Percentiles rank a stretch among this genome's conserved stretches.
phyloP scores from a whole-genome alignment of 805 yeast genomes.

The Maudiozyma serrabonitensis region DNA sequence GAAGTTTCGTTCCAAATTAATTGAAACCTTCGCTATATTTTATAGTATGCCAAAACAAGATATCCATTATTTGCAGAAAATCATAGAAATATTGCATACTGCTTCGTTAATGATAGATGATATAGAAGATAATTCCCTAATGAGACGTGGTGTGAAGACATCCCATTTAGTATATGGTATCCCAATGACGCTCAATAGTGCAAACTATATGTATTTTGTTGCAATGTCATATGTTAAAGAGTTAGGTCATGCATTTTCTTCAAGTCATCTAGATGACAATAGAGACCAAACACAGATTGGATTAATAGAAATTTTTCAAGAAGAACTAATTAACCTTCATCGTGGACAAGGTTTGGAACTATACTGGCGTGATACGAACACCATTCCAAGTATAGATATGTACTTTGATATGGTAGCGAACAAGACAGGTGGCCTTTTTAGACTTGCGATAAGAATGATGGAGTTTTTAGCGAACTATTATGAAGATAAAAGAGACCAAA shows the following conservation, averaged over 20 bases:
- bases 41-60: constrained; percentile 34
- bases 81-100: constrained; percentile 54
- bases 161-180: constrained; percentile 72
- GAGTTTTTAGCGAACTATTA: constrained; percentile 25
- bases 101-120: constrained; percentile 74
- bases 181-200: constrained; percentile 73
- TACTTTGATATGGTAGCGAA: constrained; percentile 76
- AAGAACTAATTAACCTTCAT: constrained; percentile 74
- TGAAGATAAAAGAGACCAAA: not conserved
- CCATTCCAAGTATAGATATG: constrained; percentile 50
- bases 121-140: constrained; percentile 67
- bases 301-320: constrained; percentile 39
- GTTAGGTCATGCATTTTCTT: not conserved
- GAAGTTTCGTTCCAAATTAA: constrained; percentile 40
- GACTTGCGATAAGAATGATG: constrained; percentile 63
- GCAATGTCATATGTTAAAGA: constrained; percentile 37
- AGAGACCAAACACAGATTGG: constrained; percentile 2
- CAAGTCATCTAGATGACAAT: no score
- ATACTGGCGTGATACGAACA: constrained; percentile 63
- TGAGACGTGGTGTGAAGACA: constrained; percentile 69
- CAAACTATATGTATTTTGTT: constrained; percentile 71
- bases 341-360: constrained; percentile 86
- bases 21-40: constrained; percentile 45
- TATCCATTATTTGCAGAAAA: constrained; percentile 33
- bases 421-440: constrained; percentile 82